Evolutionary conservation across 805 yeast genomes (phyloP).

Genomic region (Tetrapisispora fleetii): DNA sequence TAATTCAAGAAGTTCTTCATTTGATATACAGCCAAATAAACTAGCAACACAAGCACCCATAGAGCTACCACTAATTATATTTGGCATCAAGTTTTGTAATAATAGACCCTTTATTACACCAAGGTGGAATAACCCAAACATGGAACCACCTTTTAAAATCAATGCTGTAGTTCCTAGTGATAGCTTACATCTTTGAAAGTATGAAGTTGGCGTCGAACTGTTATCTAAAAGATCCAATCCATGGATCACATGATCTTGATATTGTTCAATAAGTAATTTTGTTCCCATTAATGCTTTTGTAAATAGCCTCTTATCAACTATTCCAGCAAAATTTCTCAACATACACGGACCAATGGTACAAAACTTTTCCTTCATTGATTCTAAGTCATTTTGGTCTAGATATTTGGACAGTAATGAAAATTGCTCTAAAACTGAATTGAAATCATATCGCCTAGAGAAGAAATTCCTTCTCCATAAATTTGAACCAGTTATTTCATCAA

Average conservation of each 20-base stretch:
- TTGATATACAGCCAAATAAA: constrained; percentile 63
- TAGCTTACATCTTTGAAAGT: constrained; percentile 78
- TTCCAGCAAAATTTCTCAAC: constrained; percentile 84
- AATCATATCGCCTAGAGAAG: constrained; percentile 73
- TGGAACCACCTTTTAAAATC: constrained; percentile 86
- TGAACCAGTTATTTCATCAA: constrained; percentile 44
- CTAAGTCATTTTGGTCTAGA: constrained; percentile 44
- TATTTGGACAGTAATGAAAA: constrained; percentile 54
- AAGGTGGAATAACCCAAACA: constrained; percentile 87
- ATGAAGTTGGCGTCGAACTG: constrained; percentile 49
- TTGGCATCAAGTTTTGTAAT: constrained; percentile 64
- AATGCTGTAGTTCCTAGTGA: constrained; percentile 87
- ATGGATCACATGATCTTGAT: constrained; percentile 59
- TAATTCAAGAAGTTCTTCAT: constrained; percentile 46
- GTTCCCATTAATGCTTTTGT: constrained; percentile 83
- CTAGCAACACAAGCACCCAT: constrained; percentile 92
- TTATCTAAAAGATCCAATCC: constrained; percentile 52
- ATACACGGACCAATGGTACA: constrained; percentile 59
- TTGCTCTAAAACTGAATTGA: constrained; percentile 68
- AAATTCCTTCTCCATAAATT: constrained; percentile 76
- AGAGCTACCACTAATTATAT: constrained; percentile 83
- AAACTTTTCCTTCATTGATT: constrained; percentile 51
- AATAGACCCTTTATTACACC: constrained; percentile 87
- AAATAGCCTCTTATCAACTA: constrained; percentile 68
- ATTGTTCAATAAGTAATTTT: constrained; percentile 65